A percentile compares a stretch with the other conserved stretches of the same genome.
These are phyloP conservation scores for Tolypocladium pustulatum DNA, from an alignment of 2,329 filamentous ascomycete genomes.

Conservation along the genomic window DNA sequence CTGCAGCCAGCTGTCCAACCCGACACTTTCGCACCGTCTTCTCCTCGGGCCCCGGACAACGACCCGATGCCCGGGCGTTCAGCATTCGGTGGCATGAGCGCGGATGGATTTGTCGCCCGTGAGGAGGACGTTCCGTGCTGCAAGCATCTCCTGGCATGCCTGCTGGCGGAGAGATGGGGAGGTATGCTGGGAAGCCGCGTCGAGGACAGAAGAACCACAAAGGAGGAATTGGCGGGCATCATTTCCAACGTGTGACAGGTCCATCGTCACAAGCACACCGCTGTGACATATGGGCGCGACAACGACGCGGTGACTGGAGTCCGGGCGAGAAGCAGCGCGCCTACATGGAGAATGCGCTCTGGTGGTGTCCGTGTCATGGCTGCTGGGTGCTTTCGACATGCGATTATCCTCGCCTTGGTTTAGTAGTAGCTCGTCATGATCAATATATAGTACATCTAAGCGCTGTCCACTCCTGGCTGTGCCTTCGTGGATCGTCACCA, in stretches of 20 bases:
- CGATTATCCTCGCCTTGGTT: background rate
- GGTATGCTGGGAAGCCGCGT: conserved; percentile 45
- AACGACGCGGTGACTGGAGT: no score
- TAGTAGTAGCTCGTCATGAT: background rate
- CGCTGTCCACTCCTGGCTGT: background rate
- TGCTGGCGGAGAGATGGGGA: conserved; percentile 58
- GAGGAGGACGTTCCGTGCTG: conserved; percentile 48
- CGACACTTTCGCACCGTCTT: background rate
- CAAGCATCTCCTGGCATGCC: conserved; percentile 81
- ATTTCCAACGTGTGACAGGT: conserved; percentile 29
- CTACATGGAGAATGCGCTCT: background rate
- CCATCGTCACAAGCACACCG: background rate
- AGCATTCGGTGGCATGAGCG: conserved; percentile 40
- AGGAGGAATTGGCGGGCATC: conserved; percentile 65
- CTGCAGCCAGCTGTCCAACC: background rate
- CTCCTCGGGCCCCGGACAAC: background rate
- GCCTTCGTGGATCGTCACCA: background rate
- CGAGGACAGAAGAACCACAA: conserved; percentile 40
- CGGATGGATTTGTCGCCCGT: conserved; percentile 19
- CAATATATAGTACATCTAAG: conserved; percentile 4
- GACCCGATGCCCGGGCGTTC: background rate
- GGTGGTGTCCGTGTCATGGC: background rate
- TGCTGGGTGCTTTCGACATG: background rate
- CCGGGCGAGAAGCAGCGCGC: no score
- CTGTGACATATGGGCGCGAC: no score